phyloP scores from a whole-genome alignment of 495 filamentous ascomycete genomes.

The Melanomma pulvis-pyrius region DNA sequence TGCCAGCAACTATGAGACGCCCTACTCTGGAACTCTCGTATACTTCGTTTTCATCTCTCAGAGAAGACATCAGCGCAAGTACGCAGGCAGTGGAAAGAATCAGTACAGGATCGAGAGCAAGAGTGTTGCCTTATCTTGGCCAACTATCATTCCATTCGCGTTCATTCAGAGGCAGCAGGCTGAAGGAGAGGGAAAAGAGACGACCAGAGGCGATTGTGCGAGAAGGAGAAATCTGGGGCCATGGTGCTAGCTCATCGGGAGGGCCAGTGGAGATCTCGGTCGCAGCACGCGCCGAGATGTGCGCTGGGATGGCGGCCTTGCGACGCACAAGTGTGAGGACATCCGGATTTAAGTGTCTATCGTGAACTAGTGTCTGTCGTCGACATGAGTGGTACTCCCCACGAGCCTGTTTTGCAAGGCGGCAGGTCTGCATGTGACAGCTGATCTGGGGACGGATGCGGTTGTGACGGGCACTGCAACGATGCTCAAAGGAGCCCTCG shows the following conservation, averaged over 20 bases:
- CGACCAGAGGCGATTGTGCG: not conserved
- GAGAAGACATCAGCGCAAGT: no score
- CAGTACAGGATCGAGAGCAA: no score
- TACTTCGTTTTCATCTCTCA: no score
- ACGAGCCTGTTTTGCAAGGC: not conserved
- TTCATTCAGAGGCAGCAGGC: no score
- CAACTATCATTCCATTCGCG: no score
- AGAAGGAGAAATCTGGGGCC: no score
- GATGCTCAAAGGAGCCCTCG: not conserved
- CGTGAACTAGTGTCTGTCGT: not conserved
- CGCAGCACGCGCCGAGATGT: not conserved
- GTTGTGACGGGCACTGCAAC: not conserved
- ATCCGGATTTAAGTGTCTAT: not conserved
- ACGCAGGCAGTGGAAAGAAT: no score
- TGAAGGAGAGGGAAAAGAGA: not conserved
- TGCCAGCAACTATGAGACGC: no score
- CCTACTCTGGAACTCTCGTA: no score
- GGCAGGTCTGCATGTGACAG: not conserved
- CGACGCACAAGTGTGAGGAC: not conserved
- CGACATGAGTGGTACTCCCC: not conserved
- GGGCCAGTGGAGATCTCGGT: not conserved
- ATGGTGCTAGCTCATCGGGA: not conserved
- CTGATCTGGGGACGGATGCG: not conserved
- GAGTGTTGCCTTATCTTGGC: no score
- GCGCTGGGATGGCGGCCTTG: not conserved